Base-by-base conservation (phyloP, 768 basidiomycete genomes). In the Boletus vermiculosoides region DNA sequence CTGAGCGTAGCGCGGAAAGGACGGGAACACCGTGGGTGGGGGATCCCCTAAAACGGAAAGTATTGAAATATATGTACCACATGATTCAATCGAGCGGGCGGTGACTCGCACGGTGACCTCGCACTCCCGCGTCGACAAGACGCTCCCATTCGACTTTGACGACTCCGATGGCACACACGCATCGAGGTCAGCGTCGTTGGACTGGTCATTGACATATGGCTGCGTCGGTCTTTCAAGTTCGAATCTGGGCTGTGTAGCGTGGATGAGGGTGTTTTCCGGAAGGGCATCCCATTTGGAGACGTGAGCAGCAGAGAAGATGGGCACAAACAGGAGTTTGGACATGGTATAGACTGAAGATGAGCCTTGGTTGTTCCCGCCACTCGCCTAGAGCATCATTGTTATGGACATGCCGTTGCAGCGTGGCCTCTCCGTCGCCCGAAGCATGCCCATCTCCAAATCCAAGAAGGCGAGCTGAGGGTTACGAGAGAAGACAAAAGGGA, bases 271-370 rank as follows among this genome's bases (percentile, higher is more conserved):
- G 13, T 50, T 59, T 46, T 54, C 39, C 5, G 58, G 50, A 41
- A 68, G 46, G 5, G 56, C 11, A 18, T 64, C 67, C 70, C 67
- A 71, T 50, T 59, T 64, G 25, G 68, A 60, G 45, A 59, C 11
- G 31, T 74, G 73, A 8, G 73, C 64, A 20, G 73, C 73, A 3
- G 73, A 74, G 47, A 74, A 70, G 47, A 73, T 56, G 18, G 72
- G 64, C 3, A 45, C 50, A n/a, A 69, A 44, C 6, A 62, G 44
- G 13, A 61, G 36, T n/a, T 50, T 49, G 49, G 65, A 64, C 66
- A 66, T 64, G 42, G 45, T 46, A 39, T 22, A 15, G n/a, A 37
- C 25, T 16, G 44, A 20, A 42, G 12, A 20, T 40, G 28, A 1
- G 28, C 18, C 40, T 46, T 42, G 33, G 31, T 44, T 30, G 20